phyloP scores from a whole-genome alignment of 148 eudicot genomes.

The Camellia japonica region DNA sequence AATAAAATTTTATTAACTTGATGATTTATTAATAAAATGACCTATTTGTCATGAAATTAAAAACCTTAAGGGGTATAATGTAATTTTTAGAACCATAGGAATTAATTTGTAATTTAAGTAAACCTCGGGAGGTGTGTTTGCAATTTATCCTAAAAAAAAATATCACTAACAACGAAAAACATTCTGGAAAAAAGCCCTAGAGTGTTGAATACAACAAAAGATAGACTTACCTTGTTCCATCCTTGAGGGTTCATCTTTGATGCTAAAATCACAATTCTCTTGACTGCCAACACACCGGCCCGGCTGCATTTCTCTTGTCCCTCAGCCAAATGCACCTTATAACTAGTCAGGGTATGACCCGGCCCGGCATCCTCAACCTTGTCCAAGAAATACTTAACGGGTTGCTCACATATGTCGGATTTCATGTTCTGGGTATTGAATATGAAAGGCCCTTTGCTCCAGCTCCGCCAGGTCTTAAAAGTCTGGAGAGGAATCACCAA shows the following conservation, averaged over 20 bases:
- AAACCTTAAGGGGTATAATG: no score
- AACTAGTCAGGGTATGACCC: conserved; percentile 41
- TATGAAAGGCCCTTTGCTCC: conserved; percentile 67
- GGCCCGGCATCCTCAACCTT: conserved; percentile 38
- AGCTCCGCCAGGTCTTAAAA: conserved; percentile 78
- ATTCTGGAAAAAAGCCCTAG: no score
- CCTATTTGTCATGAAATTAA: no score
- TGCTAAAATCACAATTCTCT: conserved; percentile 48
- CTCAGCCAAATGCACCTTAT: conserved; percentile 38
- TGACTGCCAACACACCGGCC: conserved; percentile 34
- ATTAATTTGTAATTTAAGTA: no score
- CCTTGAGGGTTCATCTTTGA: conserved; percentile 50
- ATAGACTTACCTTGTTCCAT: conserved; percentile 47
- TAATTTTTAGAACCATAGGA: no score
- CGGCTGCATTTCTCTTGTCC: conserved; percentile 37
- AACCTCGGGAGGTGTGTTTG: no score
- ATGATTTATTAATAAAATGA: no score
- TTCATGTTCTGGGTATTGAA: conserved; percentile 71
- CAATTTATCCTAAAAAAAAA: no score
- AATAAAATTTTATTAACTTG: no score
- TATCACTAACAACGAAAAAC: no score
- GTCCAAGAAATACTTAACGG: conserved; percentile 55
- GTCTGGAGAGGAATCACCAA: conserved; percentile 62
- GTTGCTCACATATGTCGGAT: conserved; percentile 52
- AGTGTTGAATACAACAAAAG: background rate